Percentiles rank a stretch among this genome's conserved stretches.
Conservation (phyloP, 2,329 filamentous ascomycete species). For the Calonectria pauciramosa region DNA sequence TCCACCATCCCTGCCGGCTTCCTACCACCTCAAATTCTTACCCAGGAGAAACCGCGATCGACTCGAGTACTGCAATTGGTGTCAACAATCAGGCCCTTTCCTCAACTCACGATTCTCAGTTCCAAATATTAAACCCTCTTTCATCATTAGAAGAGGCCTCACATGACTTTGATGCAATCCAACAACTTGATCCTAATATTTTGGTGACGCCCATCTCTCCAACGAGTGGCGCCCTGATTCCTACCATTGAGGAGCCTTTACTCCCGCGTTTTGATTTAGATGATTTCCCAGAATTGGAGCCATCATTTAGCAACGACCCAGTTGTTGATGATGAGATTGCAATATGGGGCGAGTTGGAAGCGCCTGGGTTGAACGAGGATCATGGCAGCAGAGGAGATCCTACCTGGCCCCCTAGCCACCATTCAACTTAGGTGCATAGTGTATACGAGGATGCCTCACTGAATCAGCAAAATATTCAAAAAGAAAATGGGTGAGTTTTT, state of each 20-base stretch:
- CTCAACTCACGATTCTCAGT: background rate
- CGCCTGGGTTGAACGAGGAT: background rate
- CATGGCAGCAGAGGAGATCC: background rate
- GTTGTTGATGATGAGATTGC: background rate
- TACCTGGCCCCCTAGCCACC: background rate
- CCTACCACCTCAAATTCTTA: background rate
- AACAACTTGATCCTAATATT: background rate
- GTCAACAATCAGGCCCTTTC: background rate
- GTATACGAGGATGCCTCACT: background rate
- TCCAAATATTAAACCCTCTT: background rate
- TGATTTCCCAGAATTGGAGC: background rate
- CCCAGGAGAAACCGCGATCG: background rate
- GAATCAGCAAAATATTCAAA: background rate
- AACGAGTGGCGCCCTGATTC: background rate
- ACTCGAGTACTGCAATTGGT: background rate
- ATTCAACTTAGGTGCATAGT: background rate
- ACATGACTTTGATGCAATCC: background rate
- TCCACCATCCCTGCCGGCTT: background rate
- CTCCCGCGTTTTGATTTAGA: background rate
- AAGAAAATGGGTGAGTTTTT: background rate
- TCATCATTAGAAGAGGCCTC: background rate
- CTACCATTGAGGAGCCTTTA: background rate
- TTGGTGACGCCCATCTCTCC: background rate
- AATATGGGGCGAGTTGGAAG: background rate
- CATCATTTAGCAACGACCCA: background rate